Percentiles rank a stretch among this genome's conserved stretches.
These are phyloP conservation scores for Xylaria sp. DNA, from an alignment of 2,329 filamentous ascomycete genomes.

Conservation along the genomic window DNA sequence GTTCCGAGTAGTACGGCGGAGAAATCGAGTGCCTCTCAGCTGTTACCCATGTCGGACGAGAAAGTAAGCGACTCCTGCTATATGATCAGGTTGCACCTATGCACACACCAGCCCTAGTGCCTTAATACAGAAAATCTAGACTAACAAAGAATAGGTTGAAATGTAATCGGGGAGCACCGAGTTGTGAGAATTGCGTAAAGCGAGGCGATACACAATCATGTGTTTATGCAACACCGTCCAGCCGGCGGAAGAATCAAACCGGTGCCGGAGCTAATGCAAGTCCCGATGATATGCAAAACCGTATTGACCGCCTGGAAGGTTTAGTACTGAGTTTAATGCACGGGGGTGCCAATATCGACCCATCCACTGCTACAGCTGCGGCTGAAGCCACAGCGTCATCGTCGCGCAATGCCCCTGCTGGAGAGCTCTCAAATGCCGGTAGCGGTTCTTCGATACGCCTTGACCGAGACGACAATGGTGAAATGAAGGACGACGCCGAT, in stretches of 20 bases:
- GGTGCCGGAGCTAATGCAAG: slow-evolving; percentile 62
- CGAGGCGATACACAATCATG: slow-evolving; percentile 83
- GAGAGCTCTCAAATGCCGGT: slow-evolving; percentile 55
- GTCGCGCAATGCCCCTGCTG: slow-evolving; percentile 43
- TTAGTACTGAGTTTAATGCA: slow-evolving; percentile 95
- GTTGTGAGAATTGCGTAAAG: slow-evolving; percentile 89
- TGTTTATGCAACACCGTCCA: slow-evolving; percentile 79
- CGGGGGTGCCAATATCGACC: slow-evolving; percentile 71
- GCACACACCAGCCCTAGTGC: slow-evolving; percentile 37
- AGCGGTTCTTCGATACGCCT: slow-evolving; percentile 61
- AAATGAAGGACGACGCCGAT: slow-evolving; percentile 62
- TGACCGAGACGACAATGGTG: slow-evolving; percentile 67
- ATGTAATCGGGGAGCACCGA: slow-evolving; percentile 91
- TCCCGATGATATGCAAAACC: slow-evolving; percentile 98
- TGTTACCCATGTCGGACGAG: slow-evolving; percentile 91
- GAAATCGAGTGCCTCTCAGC: slow-evolving; percentile 90
- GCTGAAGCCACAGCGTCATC: slow-evolving; percentile 48
- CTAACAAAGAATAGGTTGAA: slow-evolving; percentile 64
- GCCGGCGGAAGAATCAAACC: slow-evolving; percentile 78
- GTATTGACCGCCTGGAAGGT: slow-evolving; percentile 93
- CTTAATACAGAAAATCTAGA: slow-evolving; percentile 37
- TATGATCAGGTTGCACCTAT: slow-evolving; percentile 29
- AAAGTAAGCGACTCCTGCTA: slow-evolving; percentile 70
- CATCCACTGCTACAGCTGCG: slow-evolving; percentile 51
- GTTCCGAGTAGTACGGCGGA: slow-evolving; percentile 88